A percentile compares a stretch with the other conserved stretches of the same genome.
These are phyloP conservation scores for Hygrocybe coccinea DNA, from an alignment of 768 basidiomycete species.

Conservation along the genomic window DNA sequence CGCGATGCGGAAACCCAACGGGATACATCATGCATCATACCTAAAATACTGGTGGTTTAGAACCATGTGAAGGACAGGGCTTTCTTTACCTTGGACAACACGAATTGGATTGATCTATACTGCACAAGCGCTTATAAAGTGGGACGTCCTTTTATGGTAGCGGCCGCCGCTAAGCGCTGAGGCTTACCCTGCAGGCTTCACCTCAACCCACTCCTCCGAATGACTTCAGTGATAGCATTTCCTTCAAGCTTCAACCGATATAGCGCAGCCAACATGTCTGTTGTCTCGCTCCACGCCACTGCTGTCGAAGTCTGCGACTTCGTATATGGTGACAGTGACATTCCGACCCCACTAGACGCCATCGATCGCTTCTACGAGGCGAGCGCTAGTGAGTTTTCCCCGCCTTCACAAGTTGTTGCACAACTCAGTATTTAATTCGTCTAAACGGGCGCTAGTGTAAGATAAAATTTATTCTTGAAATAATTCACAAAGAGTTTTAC, in stretches of 20 bases:
- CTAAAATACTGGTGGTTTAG: too few species aligned
- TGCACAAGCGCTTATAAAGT: too few species aligned
- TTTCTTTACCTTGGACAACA: too few species aligned
- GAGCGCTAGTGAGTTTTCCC: constrained; percentile 53
- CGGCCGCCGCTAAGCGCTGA: background rate
- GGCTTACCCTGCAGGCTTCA: too few species aligned
- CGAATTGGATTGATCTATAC: too few species aligned
- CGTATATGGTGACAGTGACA: constrained; percentile 56
- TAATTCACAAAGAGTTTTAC: constrained; percentile 8
- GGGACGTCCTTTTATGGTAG: background rate
- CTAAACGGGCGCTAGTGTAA: constrained; percentile 36
- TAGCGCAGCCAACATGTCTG: constrained; percentile 26
- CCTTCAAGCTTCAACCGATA: background rate
- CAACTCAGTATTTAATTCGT: too few species aligned
- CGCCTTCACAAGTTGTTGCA: constrained; percentile 7
- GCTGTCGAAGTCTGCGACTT: constrained; percentile 67
- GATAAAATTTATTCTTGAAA: constrained; percentile 13
- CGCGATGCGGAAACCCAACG: too few species aligned
- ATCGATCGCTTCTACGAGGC: constrained; percentile 66
- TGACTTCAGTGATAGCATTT: constrained; percentile 5
- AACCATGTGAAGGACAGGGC: too few species aligned
- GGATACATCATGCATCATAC: too few species aligned
- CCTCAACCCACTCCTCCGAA: background rate
- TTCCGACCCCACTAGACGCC: constrained; percentile 40
- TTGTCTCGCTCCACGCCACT: constrained; percentile 47